These are phyloP conservation scores for Mixia osmundae DNA, from an alignment of 1,284 basidiomycete genomes.

Conservation along the genomic window DNA sequence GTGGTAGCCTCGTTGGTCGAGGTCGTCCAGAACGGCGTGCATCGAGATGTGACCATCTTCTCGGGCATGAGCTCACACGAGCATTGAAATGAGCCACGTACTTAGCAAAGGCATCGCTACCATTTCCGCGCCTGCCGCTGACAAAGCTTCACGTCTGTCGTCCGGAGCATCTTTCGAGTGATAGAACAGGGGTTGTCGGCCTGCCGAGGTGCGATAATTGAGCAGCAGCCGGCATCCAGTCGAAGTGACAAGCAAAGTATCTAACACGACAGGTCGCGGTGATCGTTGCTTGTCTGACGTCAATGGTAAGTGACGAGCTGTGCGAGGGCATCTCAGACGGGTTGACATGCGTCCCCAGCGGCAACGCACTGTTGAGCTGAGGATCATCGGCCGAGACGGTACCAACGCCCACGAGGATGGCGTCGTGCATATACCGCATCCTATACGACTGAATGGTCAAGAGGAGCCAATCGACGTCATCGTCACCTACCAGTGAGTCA, in stretches of 20 bases:
- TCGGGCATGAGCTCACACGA: not conserved
- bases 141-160: not conserved
- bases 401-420: constrained; percentile 71
- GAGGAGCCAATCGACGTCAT: not conserved
- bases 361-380: constrained; percentile 65
- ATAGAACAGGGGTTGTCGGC: too few species aligned
- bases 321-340: too few species aligned
- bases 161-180: too few species aligned
- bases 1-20: too few species aligned
- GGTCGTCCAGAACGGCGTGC: too few species aligned
- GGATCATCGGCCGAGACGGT: constrained; percentile 82
- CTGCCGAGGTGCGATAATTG: too few species aligned
- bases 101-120: not conserved
- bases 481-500: constrained; percentile 84
- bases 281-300: too few species aligned
- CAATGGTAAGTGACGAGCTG: too few species aligned
- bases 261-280: too few species aligned
- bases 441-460: constrained; percentile 38
- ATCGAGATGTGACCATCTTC: not conserved
- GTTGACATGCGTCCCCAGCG: too few species aligned
- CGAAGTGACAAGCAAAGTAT: too few species aligned
- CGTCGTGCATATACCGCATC: constrained; percentile 50
- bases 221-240: too few species aligned
- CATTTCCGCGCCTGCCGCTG: not conserved
- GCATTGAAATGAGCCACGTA: not conserved